Evolutionary conservation across 371 early-diverging fungal genomes (phyloP).

Genomic region (Smittium culicis): DNA sequence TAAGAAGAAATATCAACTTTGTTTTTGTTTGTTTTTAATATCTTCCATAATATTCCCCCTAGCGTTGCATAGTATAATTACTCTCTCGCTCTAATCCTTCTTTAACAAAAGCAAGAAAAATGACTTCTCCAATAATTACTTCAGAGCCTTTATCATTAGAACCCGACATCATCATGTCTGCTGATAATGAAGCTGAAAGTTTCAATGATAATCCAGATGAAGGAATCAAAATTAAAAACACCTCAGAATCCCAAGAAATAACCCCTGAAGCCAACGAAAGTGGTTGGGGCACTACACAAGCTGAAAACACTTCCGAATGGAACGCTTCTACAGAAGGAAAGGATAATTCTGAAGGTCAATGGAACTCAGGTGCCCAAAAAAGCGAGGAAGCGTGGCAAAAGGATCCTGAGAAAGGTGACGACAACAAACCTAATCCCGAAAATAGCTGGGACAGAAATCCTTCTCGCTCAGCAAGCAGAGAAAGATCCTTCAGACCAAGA

Average conservation of each 20-base stretch:
- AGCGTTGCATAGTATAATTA: too few relatives aligned
- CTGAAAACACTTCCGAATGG: background rate
- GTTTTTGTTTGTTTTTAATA: too few relatives aligned
- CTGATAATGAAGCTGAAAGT: background rate
- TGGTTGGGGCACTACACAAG: background rate
- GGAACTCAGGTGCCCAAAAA: background rate
- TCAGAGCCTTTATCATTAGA: constrained; percentile 5
- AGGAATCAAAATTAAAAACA: background rate
- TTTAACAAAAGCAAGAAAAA: background rate
- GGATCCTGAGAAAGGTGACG: background rate
- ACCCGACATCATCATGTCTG: constrained; percentile 3
- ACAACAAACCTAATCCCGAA: background rate
- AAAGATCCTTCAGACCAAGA: background rate
- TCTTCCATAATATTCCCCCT: too few relatives aligned
- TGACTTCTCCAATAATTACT: constrained; percentile 1
- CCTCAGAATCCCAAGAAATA: too few relatives aligned
- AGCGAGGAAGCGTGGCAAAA: background rate
- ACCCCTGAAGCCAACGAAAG: background rate
- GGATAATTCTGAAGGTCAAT: background rate
- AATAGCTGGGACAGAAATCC: too few relatives aligned
- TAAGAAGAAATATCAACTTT: too few relatives aligned
- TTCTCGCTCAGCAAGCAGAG: too few relatives aligned
- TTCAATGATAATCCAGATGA: background rate
- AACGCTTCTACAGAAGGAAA: background rate
- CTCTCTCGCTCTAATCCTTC: too few relatives aligned